Evolutionary conservation across 2,329 filamentous ascomycete genomes (phyloP), one percentile per base, ranked within the genome.

Genomic region (Aspergillus piperis): DNA sequence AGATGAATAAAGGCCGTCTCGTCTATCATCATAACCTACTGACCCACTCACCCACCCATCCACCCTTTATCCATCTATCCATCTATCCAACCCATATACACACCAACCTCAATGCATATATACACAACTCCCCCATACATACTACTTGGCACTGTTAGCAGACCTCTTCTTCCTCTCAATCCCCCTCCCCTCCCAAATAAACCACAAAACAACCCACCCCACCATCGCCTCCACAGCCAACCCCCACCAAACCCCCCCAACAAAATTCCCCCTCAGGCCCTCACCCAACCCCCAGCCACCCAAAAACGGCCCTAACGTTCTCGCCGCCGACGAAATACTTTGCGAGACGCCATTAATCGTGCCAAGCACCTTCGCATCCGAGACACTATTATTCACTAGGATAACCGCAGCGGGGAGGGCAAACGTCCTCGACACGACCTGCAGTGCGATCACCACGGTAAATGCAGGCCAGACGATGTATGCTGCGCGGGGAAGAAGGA

Each of bases 391-490:
- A 59, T 88, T 88, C 13, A 88, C 77, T 39, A 86, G 71, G 2
- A 89, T 88, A 0, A 84, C 82, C 0, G 81, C 81, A 0, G 82
- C 82, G 0, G 87, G 86, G 0, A 89, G 67, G 0, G 84, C 82
- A 67, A 93, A 91, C 0, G 90, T 94, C 27, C 90, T 82, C 0
- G 88, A 90, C 3, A 88, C 80, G 15, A 92, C 90, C 70, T 93
- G 90, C 8, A 92, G 72, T 15, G 86, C 80, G 1, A 91, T 79
- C 1, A 91, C 86, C 2, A 84, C 69, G 0, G 83, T 81, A 17
- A 92, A 87, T 2, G 86, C 83, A 0, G 83, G 66, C 90, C 90
- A 92, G 38, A 92, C 79, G 8, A 80, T 75, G 69, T 56, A 82
- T 70, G 42, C 78, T 62, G 67, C 50, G 39, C 84, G 84, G 0